A percentile compares a stretch with the other conserved stretches of the same genome.
Conservation (phyloP, 495 filamentous ascomycete genomes). For the Penicillium paradoxum region DNA sequence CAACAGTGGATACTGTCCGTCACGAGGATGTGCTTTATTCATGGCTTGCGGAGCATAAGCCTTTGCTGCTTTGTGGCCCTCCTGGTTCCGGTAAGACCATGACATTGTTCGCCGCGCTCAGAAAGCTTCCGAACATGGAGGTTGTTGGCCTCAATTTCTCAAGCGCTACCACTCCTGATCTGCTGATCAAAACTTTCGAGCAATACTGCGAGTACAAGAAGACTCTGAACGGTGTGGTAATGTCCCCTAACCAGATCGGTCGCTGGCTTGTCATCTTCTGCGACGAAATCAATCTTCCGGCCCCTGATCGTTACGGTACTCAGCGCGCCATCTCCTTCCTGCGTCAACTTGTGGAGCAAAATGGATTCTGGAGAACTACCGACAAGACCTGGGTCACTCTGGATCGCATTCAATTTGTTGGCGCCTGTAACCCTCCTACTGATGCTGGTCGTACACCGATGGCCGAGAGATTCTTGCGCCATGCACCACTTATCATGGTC, state of each 20-base stretch:
- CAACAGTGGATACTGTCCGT: slow-evolving; percentile 91
- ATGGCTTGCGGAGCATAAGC: slow-evolving; percentile 98
- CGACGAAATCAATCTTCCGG: slow-evolving; percentile 98
- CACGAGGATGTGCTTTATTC: slow-evolving; percentile 98
- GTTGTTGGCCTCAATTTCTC: slow-evolving; percentile 99
- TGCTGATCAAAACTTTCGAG: slow-evolving; percentile 97
- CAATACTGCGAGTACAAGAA: slow-evolving; percentile 99
- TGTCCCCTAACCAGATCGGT: slow-evolving; percentile 93
- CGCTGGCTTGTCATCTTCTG: slow-evolving; percentile 98
- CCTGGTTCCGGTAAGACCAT: slow-evolving; percentile 99
- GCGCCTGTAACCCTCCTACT: slow-evolving; percentile 98
- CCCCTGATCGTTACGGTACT: slow-evolving; percentile 95
- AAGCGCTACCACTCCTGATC: slow-evolving; percentile 93
- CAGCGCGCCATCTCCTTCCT: slow-evolving; percentile 96
- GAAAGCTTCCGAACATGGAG: slow-evolving; percentile 97
- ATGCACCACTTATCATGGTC: slow-evolving; percentile 97
- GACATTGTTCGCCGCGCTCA: slow-evolving; percentile 94
- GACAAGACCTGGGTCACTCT: slow-evolving; percentile 98
- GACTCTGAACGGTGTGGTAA: slow-evolving; percentile 90
- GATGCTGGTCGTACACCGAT: slow-evolving; percentile 94
- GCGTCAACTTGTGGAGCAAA: slow-evolving; percentile 94
- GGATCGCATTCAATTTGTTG: slow-evolving; percentile 97
- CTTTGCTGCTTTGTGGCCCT: slow-evolving; percentile 90
- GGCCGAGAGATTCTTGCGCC: slow-evolving; percentile 86
- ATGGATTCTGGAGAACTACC: slow-evolving; percentile 96